A percentile compares a stretch with the other conserved stretches of the same genome.
Conservation (phyloP, 176 grass and related monocot species). For the Hordeum vulgare region DNA sequence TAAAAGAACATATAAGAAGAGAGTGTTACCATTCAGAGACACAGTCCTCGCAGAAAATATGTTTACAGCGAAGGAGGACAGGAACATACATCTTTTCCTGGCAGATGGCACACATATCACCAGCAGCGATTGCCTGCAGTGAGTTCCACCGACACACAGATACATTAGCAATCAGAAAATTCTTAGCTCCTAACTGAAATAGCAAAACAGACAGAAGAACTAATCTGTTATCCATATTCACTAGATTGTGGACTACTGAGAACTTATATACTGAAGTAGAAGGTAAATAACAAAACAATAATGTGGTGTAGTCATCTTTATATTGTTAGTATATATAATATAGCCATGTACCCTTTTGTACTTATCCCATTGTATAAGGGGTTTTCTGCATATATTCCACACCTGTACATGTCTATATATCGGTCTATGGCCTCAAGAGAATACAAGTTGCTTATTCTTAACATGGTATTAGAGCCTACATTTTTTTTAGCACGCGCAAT, state of each 20-base stretch:
- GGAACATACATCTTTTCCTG: constrained; percentile 89
- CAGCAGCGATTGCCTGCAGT: constrained; percentile 61
- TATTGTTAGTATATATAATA: too few relatives aligned
- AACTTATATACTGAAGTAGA: neutral
- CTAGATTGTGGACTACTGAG: neutral
- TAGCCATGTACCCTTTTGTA: too few relatives aligned
- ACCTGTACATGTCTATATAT: too few relatives aligned
- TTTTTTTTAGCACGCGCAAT: too few relatives aligned
- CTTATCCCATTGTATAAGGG: too few relatives aligned
- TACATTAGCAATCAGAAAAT: neutral
- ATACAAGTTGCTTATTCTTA: too few relatives aligned
- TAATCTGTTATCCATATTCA: neutral
- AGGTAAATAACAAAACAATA: neutral
- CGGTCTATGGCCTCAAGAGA: too few relatives aligned
- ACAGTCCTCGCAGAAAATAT: constrained; percentile 95
- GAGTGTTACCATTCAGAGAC: constrained; percentile 82
- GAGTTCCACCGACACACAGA: neutral
- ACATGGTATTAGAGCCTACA: too few relatives aligned
- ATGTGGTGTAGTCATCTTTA: neutral
- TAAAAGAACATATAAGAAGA: constrained; percentile 6
- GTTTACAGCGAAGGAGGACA: constrained; percentile 92
- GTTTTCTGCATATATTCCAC: too few relatives aligned
- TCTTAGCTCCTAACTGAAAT: neutral
- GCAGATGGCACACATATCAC: constrained; percentile 98
- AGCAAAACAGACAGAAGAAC: neutral